Conservation (phyloP, 2,329 filamentous ascomycete species). For the Simplicillium sp. region DNA sequence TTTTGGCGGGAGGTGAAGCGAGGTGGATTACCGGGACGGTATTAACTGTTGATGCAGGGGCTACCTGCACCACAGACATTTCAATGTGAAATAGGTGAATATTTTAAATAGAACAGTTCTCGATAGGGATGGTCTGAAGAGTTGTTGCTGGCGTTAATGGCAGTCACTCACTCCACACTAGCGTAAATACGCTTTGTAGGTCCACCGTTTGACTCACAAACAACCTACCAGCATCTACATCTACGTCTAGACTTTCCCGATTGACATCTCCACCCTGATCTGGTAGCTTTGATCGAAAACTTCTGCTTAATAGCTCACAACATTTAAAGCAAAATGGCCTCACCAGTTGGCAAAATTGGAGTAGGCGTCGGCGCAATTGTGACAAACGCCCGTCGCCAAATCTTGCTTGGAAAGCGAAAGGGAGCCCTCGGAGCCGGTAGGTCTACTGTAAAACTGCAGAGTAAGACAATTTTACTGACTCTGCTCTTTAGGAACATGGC, state of each 20-base stretch:
- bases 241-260: too few relatives aligned
- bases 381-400: slow-evolving; percentile 26
- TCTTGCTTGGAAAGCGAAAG: slow-evolving; percentile 37
- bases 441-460: slow-evolving; percentile 2
- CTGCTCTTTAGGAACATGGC: slow-evolving; percentile 38
- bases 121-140: too few relatives aligned
- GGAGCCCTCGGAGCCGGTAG: slow-evolving; percentile 39
- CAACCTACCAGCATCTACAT: too few relatives aligned
- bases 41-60: slow-evolving; percentile 31
- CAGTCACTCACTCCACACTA: too few relatives aligned
- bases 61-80: slow-evolving; percentile 19
- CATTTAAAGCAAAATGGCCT: neutral
- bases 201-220: too few relatives aligned
- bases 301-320: too few relatives aligned
- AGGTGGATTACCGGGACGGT: slow-evolving; percentile 33
- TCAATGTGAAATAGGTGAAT: neutral
- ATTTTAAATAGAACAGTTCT: neutral
- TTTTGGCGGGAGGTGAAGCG: slow-evolving; percentile 28
- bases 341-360: slow-evolving; percentile 8
- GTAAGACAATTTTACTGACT: neutral
- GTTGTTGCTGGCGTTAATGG: too few relatives aligned
- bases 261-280: too few relatives aligned
- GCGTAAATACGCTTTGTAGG: too few relatives aligned
- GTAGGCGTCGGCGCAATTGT: slow-evolving; percentile 41
- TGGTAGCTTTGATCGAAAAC: too few relatives aligned